Evolutionary conservation across 352 stramenopile genomes (phyloP).

Genomic region (Blastocystis sp.): DNA sequence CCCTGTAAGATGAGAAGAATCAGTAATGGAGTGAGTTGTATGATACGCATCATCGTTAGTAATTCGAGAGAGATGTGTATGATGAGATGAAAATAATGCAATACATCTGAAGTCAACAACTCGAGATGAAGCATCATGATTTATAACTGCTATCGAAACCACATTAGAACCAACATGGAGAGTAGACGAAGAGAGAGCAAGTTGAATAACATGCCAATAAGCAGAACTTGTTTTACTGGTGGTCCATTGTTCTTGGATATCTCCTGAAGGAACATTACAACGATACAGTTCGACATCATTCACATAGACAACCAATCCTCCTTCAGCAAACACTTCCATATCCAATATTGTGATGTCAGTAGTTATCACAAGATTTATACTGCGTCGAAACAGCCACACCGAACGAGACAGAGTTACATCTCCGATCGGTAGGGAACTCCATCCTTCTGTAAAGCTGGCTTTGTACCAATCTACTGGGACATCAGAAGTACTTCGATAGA

Average conservation of each 20-base stretch:
- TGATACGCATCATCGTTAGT: neutral
- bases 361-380: neutral
- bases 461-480: slow-evolving; percentile 18
- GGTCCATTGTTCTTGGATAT: neutral
- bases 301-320: neutral
- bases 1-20: neutral
- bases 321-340: neutral
- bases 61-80: neutral
- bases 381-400: slow-evolving; percentile 24
- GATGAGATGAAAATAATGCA: neutral
- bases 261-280: neutral
- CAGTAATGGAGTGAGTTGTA: neutral
- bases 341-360: neutral
- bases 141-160: slow-evolving; percentile 7
- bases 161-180: neutral
- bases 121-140: neutral
- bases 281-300: neutral
- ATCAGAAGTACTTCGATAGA: neutral
- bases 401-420: neutral
- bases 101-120: slow-evolving; percentile 22
- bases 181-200: neutral
- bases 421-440: neutral
- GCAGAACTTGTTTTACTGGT: neutral
- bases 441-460: neutral
- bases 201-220: slow-evolving; percentile 26